Percentiles rank a stretch among this genome's conserved stretches.
Conservation (phyloP, 306 rosid species). For the Prunus fruticosa region DNA sequence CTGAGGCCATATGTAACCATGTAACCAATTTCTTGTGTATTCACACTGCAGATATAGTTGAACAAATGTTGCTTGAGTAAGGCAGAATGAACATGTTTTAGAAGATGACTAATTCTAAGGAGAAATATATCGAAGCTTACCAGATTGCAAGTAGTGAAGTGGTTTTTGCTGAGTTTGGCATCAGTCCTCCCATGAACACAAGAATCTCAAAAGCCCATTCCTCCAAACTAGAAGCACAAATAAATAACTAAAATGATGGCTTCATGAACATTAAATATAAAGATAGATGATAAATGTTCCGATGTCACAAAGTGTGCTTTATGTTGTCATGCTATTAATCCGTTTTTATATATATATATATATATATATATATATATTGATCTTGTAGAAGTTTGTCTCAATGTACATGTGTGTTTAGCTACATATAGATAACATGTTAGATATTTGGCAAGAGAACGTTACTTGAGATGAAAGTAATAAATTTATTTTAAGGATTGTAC, state of each 20-base stretch:
- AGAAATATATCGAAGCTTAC: constrained; percentile 35
- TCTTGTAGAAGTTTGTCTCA: neutral
- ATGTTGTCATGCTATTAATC: neutral
- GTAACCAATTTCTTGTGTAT: constrained; percentile 65
- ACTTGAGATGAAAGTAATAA: neutral
- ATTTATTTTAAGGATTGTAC: neutral
- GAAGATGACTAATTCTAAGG: neutral
- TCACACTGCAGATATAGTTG: constrained; percentile 39
- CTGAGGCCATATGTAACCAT: constrained; percentile 75
- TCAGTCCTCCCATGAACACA: constrained; percentile 73
- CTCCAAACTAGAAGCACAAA: constrained; percentile 64
- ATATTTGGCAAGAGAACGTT: neutral
- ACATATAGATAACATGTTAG: too few relatives aligned
- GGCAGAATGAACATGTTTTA: neutral
- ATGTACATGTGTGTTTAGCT: neutral
- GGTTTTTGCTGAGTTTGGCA: constrained; percentile 58
- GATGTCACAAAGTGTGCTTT: neutral
- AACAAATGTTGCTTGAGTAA: constrained; percentile 1
- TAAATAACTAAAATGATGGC: neutral
- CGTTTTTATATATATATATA: too few relatives aligned
- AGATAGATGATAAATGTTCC: neutral
- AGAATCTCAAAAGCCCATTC: constrained; percentile 86
- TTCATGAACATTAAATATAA: neutral
- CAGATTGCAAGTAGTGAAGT: constrained; percentile 85
- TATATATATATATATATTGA: too few relatives aligned